Base-by-base conservation (phyloP, 257 asterid species). In the Solanum pinnatisectum region DNA sequence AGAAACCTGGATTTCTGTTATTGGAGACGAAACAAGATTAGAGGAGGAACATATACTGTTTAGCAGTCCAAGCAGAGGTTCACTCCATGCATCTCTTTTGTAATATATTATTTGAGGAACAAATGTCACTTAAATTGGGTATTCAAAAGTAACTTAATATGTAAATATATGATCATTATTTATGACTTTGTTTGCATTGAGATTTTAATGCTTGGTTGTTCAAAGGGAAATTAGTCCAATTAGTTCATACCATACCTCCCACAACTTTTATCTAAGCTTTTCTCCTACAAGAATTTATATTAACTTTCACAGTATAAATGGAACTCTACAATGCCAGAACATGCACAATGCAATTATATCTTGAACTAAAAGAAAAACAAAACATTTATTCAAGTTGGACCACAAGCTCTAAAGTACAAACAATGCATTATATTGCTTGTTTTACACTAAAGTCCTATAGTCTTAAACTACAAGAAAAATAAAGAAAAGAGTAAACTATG, bases 1-100 rank as follows among this genome's bases (percentile, higher is more conserved):
- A 59, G 98, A 96, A 92, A 93, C 95, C 76, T 97, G 99, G 98
- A 96, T 97, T 88, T 94, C 96, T 18, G 98, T 96, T 39, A 20
- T 73, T 11, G 93, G 93, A 84, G 98, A 91, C 82, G 87, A 91
- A 10, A 88, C 89, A 84, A 67, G 68, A 18, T 36, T 95, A 87
- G 93, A 89, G 44, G 89, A 93, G 65, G 98, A 96, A 92, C 88
- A 91, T 37, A 67, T 91, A 71, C 82, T 95, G 68, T 90, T 92
- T 84, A 77, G 91, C 85, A 93, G 88, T 56, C 70, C 84, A 82
- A 70, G 79, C 82, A 65, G 89, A 88, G 67, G 86, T 36, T 39
- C 65, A 35, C 59, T 52, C 35, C 49, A 63, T 23, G n/a, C 33
- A 25, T 87, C 68, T 71, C 87, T 36, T 32, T 68, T 82, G 39